Base-by-base conservation (phyloP, 306 rosid species). In the Pueraria montana region DNA sequence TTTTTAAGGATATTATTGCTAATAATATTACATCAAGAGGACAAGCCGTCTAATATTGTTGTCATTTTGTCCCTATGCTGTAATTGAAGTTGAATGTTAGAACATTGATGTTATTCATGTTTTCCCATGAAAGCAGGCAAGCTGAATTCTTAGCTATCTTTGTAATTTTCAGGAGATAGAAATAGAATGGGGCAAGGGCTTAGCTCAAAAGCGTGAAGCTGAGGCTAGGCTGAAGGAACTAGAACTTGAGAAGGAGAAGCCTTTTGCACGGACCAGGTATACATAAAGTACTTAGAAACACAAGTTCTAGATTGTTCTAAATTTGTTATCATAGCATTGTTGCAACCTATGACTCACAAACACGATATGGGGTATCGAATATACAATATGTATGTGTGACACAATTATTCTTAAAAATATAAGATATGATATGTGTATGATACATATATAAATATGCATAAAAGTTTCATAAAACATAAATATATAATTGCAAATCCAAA, bases 131-230 rank as follows among this genome's bases (percentile, higher is more conserved):
- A 59, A 68, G 30, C n/a, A 23, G 12, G 38, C 9, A 38, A 61
- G 24, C 64, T 71, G 48, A 75, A 55, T 38, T 63, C 26, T 76
- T 61, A 20, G 68, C 45, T 78, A 63, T 76, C 43, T 58, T 20
- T 69, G 18, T 82, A 16, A 73, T 79, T 73, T 74, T 55, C 80
- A 93, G 98, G 99, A 93, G 87, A 92, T 42, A 48, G 89, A 86
- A 79, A 87, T 93, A 86, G 98, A 96, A 89, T 96, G 97, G 97
- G 98, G 97, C 49, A 96, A 92, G 86, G 99, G 98, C 70, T 89
- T 96, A 86, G 93, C 99, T 82, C 99, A 91, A 88, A 96, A 92
- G 91, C 88, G 96, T 89, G 98, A 96, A 87, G 94, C 88, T 73
- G 98, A 96, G 84, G 93, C 90, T 64, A 92, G 69, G 84, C 75